Conservation (phyloP, 192 early-diverging fungal genomes). For the Dissophora globulifera region DNA sequence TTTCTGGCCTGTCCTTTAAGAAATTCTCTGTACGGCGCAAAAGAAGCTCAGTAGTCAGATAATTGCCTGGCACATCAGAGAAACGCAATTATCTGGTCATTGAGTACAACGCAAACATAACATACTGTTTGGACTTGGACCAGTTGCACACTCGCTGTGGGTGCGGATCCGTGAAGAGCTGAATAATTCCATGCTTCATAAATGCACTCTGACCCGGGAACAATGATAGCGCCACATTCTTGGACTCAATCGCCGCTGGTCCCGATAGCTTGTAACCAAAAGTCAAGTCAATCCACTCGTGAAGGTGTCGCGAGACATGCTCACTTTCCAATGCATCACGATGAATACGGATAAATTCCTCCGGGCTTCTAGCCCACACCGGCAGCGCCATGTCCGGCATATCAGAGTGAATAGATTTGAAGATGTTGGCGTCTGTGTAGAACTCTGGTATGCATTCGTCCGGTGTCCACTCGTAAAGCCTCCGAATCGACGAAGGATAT, state of each 20-base stretch:
- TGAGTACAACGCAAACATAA: neutral
- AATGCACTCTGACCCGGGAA: slow-evolving; percentile 86
- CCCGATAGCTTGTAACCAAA: slow-evolving; percentile 90
- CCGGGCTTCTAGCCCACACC: slow-evolving; percentile 78
- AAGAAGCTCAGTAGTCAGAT: too few species aligned
- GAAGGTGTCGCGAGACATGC: slow-evolving; percentile 78
- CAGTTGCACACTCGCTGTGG: slow-evolving; percentile 66
- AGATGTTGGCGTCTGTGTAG: slow-evolving; percentile 71
- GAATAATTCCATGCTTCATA: slow-evolving; percentile 77
- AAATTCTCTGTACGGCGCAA: slow-evolving; percentile 50
- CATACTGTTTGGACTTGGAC: slow-evolving; percentile 54
- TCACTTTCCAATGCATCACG: slow-evolving; percentile 79
- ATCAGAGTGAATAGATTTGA: slow-evolving; percentile 70
- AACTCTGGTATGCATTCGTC: slow-evolving; percentile 83
- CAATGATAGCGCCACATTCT: slow-evolving; percentile 79
- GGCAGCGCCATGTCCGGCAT: slow-evolving; percentile 78
- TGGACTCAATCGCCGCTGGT: slow-evolving; percentile 75
- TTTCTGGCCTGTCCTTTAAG: slow-evolving; percentile 15
- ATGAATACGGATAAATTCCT: slow-evolving; percentile 87
- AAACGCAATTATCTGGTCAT: too few species aligned
- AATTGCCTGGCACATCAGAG: too few species aligned
- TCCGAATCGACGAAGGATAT: slow-evolving; percentile 68
- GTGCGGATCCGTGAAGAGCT: slow-evolving; percentile 90
- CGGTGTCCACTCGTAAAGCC: slow-evolving; percentile 76
- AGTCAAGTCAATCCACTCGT: slow-evolving; percentile 90